Evolutionary conservation across 2,329 filamentous ascomycete species (phyloP), one percentile per base, ranked within the genome.

Genomic region (Samsoniella hepiali): DNA sequence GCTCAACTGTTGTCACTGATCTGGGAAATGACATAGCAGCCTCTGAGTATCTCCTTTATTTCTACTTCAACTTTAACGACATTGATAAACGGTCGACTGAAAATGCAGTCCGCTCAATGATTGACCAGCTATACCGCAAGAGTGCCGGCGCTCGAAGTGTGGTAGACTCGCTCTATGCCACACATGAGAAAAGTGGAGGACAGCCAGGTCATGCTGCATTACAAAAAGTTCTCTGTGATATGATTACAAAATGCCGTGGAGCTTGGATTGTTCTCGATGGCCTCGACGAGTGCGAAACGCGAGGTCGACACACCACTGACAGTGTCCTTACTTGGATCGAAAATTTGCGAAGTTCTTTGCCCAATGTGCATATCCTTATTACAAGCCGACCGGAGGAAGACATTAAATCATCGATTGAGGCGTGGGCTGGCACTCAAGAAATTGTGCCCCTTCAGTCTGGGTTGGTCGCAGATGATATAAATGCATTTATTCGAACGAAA

Each of bases 341-440:
- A n/a, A 45, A 15, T 11, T 5, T 61, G 29, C 32, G 45, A 40
- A 8, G 7, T 9, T 13, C n/a, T n/a, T 29, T 22, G 11, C 40
- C 47, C 22, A 61, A 61, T 47, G 36, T 53, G 3, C 62, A 59
- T 49, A 5, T 59, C 1, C 36, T 63, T 34, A n/a, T 59, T 9
- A 59, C 62, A 36, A 63, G 62, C 47, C 47, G 62, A 40, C 56
- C 62, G 36, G 62, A 63, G 22, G 7, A 34, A 22, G 62, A 63
- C 10, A 63, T 63, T n/a, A 40, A 55, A 34, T 47, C 55, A 31
- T 9, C 27, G 5, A 53, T 63, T 9, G 38, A 58, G 36, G 9
- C 22, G 5, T 63, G 45, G 54, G 38, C 49, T 31, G 31, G 11
- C 15, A 15, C n/a, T 15, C 15, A 59, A 22, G 34, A 63, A 22